A percentile compares a stretch with the other conserved stretches of the same genome.
Conservation (phyloP, 495 filamentous ascomycete genomes). For the Platismatia glauca region DNA sequence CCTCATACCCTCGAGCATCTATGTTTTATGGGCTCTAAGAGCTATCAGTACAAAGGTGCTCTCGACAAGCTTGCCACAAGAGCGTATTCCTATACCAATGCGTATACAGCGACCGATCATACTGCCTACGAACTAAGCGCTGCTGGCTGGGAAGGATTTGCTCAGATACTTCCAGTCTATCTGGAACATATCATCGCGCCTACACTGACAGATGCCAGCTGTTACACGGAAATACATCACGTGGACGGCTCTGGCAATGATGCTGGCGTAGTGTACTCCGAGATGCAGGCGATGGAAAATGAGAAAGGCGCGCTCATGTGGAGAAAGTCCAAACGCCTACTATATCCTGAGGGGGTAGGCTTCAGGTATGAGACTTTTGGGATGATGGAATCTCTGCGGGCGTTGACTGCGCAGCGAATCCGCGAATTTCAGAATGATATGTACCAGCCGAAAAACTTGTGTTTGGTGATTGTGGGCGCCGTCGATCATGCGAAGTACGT, state of each 20-base stretch:
- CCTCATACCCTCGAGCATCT: slow-evolving; percentile 96
- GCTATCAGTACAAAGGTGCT: slow-evolving; percentile 87
- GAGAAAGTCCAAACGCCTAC: slow-evolving; percentile 59
- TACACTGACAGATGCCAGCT: slow-evolving; percentile 83
- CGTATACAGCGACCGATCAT: slow-evolving; percentile 82
- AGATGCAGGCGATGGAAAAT: slow-evolving; percentile 96
- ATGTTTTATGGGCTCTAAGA: slow-evolving; percentile 95
- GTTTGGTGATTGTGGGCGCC: slow-evolving; percentile 80
- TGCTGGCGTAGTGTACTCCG: slow-evolving; percentile 96
- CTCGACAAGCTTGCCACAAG: slow-evolving; percentile 88
- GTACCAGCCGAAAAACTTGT: slow-evolving; percentile 97
- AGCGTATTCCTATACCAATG: slow-evolving; percentile 90
- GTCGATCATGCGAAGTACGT: slow-evolving; percentile 75
- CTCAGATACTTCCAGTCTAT: slow-evolving; percentile 88
- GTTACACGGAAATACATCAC: slow-evolving; percentile 94
- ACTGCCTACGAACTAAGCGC: slow-evolving; percentile 95
- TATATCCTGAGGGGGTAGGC: slow-evolving; percentile 83
- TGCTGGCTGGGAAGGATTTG: slow-evolving; percentile 93
- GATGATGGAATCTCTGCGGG: slow-evolving; percentile 84
- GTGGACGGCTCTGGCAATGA: slow-evolving; percentile 88
- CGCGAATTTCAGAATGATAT: slow-evolving; percentile 88
- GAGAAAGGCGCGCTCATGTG: slow-evolving; percentile 75
- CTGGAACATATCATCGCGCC: slow-evolving; percentile 90
- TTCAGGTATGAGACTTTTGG: slow-evolving; percentile 97
- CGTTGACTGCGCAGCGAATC: slow-evolving; percentile 80